A percentile compares a stretch with the other conserved stretches of the same genome.
Evolutionary conservation across 805 yeast species (phyloP).

Genomic region (Starmerella floricola): DNA sequence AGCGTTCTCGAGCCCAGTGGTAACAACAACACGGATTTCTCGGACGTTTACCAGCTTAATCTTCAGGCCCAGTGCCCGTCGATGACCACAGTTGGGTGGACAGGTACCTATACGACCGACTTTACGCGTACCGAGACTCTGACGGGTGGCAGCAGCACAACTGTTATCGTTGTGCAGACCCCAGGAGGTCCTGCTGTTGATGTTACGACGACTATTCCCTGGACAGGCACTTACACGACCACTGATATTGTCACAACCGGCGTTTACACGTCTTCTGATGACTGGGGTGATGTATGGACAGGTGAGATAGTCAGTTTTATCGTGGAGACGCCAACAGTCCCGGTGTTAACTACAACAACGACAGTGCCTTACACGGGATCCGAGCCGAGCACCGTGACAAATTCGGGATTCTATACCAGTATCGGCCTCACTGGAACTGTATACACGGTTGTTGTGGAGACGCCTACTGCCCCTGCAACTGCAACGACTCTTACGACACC

Average conservation of each 20-base stretch:
- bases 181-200: not conserved
- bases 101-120: slow-evolving; percentile 3
- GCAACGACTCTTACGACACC: no score
- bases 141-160: not conserved
- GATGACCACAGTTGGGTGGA: slow-evolving; percentile 1
- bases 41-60: slow-evolving; percentile 1
- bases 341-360: not conserved
- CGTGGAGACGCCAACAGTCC: not conserved
- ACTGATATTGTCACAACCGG: not conserved
- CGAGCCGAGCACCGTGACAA: not conserved
- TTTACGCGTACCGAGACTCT: not conserved
- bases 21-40: not conserved
- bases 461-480: slow-evolving; percentile 1
- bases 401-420: not conserved
- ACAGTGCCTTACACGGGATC: not conserved
- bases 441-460: slow-evolving; percentile 1
- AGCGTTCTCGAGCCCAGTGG: slow-evolving; percentile 3
- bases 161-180: not conserved
- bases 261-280: not conserved
- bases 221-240: slow-evolving; percentile 2
- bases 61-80: slow-evolving; percentile 1
- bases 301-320: not conserved
- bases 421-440: not conserved
- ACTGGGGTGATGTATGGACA: not conserved
- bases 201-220: not conserved